Conservation (phyloP, 192 early-diverging fungal genomes). For the Entomortierella parvispora region DNA sequence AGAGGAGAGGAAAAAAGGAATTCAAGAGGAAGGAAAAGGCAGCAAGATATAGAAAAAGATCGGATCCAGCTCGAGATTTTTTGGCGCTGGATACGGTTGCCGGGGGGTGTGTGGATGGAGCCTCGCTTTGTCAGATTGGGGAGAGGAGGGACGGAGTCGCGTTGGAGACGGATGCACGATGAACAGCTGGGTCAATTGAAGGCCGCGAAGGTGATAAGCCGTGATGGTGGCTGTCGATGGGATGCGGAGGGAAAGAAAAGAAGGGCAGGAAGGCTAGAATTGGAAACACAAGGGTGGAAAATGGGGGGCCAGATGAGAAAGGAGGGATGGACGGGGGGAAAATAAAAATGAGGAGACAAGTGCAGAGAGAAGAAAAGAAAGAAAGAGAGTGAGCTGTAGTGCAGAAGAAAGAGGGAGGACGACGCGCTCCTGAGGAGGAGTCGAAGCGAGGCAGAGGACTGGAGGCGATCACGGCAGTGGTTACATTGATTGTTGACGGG, state of each 20-base stretch:
- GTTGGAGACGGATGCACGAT: neutral
- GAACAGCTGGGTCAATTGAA: neutral
- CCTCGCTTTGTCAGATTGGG: no score
- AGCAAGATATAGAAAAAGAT: neutral
- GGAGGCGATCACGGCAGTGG: neutral
- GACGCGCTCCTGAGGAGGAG: neutral
- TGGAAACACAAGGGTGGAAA: neutral
- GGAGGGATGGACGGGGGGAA: neutral
- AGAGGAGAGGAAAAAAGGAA: slow-evolving; percentile 8
- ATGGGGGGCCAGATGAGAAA: neutral
- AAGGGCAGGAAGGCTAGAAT: neutral
- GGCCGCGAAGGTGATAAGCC: no score
- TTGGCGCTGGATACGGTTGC: neutral
- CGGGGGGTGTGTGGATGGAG: no score
- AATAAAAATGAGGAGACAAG: neutral
- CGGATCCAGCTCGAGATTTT: neutral
- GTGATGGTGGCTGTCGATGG: no score
- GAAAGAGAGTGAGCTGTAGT: neutral
- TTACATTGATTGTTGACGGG: neutral
- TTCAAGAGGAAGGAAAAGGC: neutral
- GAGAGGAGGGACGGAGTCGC: neutral
- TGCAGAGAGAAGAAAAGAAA: neutral
- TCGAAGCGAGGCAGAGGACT: neutral
- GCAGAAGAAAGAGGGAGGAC: neutral
- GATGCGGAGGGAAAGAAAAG: neutral